Conservation (phyloP, 164 flowering plant genomes). For the Piper longum region DNA sequence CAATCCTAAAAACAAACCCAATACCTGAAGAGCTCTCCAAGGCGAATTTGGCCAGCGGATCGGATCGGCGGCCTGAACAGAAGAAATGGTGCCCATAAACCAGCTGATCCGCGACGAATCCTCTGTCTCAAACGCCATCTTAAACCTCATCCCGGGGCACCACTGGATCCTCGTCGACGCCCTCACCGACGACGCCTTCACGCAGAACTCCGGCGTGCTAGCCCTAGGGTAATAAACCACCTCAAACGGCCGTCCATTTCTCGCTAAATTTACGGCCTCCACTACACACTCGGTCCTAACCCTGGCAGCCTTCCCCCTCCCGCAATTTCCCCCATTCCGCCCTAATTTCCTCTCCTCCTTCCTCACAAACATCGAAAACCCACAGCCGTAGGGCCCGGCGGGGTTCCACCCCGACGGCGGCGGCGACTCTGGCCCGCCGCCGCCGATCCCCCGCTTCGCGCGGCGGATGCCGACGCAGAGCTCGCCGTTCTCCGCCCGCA, state of each 20-base stretch:
- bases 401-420: slow-evolving; percentile 42
- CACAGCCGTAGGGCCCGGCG: slow-evolving; percentile 19
- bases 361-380: slow-evolving; percentile 38
- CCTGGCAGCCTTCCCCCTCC: slow-evolving; percentile 8
- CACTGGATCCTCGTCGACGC: slow-evolving; percentile 61
- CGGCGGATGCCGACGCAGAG: slow-evolving; percentile 87
- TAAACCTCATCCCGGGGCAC: slow-evolving; percentile 88
- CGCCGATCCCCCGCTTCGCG: slow-evolving; percentile 41
- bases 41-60: slow-evolving; percentile 88
- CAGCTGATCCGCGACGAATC: slow-evolving; percentile 93
- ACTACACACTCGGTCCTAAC: slow-evolving; percentile 53
- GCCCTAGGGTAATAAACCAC: slow-evolving; percentile 78
- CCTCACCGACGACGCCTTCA: slow-evolving; percentile 48
- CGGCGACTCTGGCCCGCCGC: slow-evolving; percentile 10
- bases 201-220: slow-evolving; percentile 85
- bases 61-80: slow-evolving; percentile 79
- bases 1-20: background rate
- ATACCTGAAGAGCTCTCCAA: slow-evolving; percentile 94
- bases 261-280: slow-evolving; percentile 61
- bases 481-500: slow-evolving; percentile 68
- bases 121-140: slow-evolving; percentile 95
- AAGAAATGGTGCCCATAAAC: slow-evolving; percentile 90
- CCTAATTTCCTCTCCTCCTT: slow-evolving; percentile 38
- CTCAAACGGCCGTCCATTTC: slow-evolving; percentile 62
- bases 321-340: slow-evolving; percentile 16